phyloP scores from a whole-genome alignment of 495 filamentous ascomycete genomes.

The Cenococcum geophilum region DNA sequence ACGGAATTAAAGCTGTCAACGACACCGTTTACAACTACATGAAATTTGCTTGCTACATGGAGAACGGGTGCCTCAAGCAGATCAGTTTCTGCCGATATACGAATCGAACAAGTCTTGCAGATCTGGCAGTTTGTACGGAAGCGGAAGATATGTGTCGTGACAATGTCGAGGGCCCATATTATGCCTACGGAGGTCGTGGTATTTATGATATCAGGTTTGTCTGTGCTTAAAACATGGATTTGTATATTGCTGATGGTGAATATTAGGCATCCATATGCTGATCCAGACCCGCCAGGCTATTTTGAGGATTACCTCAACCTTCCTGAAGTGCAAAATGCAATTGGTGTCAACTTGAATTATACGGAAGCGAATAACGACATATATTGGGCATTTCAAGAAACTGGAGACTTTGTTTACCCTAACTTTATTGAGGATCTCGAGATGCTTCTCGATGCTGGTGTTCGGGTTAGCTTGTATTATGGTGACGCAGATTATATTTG shows the following conservation, averaged over 20 bases:
- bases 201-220: constrained; percentile 43
- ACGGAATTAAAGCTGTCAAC: constrained; percentile 61
- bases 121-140: constrained; percentile 36
- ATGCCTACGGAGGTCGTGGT: constrained; percentile 43
- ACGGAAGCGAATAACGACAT: constrained; percentile 41
- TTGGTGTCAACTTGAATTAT: constrained; percentile 50
- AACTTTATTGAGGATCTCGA: constrained; percentile 45
- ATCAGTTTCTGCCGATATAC: constrained; percentile 40
- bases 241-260: neutral
- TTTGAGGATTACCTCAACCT: constrained; percentile 47
- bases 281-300: constrained; percentile 46
- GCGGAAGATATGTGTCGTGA: constrained; percentile 43
- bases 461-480: constrained; percentile 44
- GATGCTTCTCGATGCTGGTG: constrained; percentile 41
- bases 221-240: neutral
- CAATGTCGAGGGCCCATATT: constrained; percentile 45
- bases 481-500: constrained; percentile 47
- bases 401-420: constrained; percentile 47
- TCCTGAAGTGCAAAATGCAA: constrained; percentile 42
- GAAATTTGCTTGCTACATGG: constrained; percentile 45
- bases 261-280: constrained; percentile 41
- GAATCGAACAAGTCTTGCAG: constrained; percentile 36
- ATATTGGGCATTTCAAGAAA: constrained; percentile 42
- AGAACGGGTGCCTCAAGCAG: constrained; percentile 35
- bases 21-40: constrained; percentile 45